Evolutionary conservation across 1,284 basidiomycete genomes (phyloP).

Genomic region (Naganishia albida): DNA sequence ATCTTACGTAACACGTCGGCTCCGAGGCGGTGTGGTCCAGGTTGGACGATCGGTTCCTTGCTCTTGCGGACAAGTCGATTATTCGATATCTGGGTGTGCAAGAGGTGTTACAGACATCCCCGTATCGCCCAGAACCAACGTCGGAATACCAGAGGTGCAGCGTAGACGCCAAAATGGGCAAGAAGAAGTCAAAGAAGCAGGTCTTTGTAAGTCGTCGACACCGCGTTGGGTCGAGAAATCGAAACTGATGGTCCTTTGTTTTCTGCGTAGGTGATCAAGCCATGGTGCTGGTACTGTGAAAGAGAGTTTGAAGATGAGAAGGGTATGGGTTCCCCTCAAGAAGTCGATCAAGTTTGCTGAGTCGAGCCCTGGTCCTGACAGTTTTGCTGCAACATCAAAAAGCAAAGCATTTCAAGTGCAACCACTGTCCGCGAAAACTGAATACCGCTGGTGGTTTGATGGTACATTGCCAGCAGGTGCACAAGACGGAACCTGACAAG

Average conservation of each 20-base stretch:
- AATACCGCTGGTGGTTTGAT: constrained; percentile 97
- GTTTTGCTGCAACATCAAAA: constrained; percentile 99
- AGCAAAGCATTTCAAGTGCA: constrained; percentile 98
- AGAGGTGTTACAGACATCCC: too few species aligned
- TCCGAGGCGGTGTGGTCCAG: too few species aligned
- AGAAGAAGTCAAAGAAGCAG: constrained; percentile 52
- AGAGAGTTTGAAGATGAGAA: constrained; percentile 98
- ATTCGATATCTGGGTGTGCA: too few species aligned
- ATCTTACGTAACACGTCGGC: too few species aligned
- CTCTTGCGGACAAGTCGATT: too few species aligned
- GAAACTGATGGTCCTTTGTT: neutral
- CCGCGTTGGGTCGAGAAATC: neutral
- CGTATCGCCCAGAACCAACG: too few species aligned
- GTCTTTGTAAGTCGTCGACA: constrained; percentile 47
- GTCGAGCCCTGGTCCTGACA: constrained; percentile 47
- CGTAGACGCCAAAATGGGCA: constrained; percentile 45
- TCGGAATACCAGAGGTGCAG: neutral
- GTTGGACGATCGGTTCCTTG: too few species aligned
- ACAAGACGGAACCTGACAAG: constrained; percentile 96
- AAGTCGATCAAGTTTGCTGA: neutral
- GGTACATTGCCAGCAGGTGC: constrained; percentile 98
- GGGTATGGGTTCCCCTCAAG: constrained; percentile 58
- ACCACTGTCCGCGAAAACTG: constrained; percentile 88
- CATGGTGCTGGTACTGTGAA: constrained; percentile 99
- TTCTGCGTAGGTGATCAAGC: constrained; percentile 68